These are phyloP conservation scores for Acer yangbiense DNA, from an alignment of 345 rosid species.

Conservation along the genomic window DNA sequence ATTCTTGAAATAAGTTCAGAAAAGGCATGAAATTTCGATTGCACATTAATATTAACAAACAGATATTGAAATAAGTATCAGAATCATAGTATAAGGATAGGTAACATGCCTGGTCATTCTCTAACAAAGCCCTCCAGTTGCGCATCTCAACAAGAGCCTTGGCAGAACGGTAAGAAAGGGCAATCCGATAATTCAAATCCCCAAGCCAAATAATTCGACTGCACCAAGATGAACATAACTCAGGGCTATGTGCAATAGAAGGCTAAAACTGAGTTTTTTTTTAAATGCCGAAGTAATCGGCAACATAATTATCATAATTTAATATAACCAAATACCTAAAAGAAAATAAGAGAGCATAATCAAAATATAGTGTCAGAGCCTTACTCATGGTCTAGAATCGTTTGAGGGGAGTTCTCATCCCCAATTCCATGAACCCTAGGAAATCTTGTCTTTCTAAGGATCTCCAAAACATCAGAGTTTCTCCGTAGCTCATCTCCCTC, in stretches of 20 bases:
- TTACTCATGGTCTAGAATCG: conserved; percentile 88
- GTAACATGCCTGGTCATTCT: conserved; percentile 88
- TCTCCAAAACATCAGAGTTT: conserved; percentile 97
- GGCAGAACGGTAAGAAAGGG: conserved; percentile 78
- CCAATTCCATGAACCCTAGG: conserved; percentile 68
- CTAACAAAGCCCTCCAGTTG: conserved; percentile 86
- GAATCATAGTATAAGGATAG: not conserved
- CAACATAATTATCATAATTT: not conserved
- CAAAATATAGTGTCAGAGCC: conserved; percentile 13
- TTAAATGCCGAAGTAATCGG: not conserved
- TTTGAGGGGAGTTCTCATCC: conserved; percentile 79
- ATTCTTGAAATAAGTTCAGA: not conserved
- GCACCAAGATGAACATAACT: conserved; percentile 24
- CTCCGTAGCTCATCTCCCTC: conserved; percentile 94
- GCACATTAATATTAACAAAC: not conserved
- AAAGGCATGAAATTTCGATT: not conserved
- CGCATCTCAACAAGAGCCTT: conserved; percentile 98
- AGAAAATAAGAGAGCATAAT: not conserved
- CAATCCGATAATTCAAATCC: conserved; percentile 93
- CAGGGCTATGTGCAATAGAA: conserved; percentile 1
- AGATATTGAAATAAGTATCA: not conserved
- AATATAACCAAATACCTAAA: not conserved
- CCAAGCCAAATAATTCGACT: conserved; percentile 98
- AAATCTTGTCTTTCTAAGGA: conserved; percentile 92
- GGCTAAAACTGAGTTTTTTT: not conserved